Percentiles rank a stretch among this genome's conserved stretches.
phyloP scores from a whole-genome alignment of 257 asterid genomes.

The Ajuga chamaepitys region DNA sequence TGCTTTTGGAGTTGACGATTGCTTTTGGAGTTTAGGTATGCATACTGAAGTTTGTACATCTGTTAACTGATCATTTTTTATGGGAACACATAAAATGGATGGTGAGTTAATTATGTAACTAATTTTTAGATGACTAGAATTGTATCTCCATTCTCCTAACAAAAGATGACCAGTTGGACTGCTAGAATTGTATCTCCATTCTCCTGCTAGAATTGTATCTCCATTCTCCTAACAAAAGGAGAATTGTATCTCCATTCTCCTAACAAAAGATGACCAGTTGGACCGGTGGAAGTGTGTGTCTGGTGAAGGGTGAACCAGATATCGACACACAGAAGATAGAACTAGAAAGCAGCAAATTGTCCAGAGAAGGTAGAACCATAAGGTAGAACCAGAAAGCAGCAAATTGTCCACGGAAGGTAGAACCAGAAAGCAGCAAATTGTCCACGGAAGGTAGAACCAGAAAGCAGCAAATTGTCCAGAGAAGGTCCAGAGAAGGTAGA shows the following conservation, averaged over 20 bases:
- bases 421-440: too few relatives aligned
- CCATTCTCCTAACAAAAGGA: slow-evolving; percentile 76
- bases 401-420: too few relatives aligned
- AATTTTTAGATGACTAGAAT: slow-evolving; percentile 70
- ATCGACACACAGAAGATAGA: slow-evolving; percentile 77
- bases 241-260: slow-evolving; percentile 64
- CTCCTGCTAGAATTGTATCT: slow-evolving; percentile 53
- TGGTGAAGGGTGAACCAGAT: slow-evolving; percentile 86
- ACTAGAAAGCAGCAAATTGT: slow-evolving; percentile 69
- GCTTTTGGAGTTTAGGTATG: slow-evolving; percentile 83
- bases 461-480: too few relatives aligned
- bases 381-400: too few relatives aligned
- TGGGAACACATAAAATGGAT: neutral
- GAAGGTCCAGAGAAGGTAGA: too few relatives aligned
- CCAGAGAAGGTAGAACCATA: too few relatives aligned
- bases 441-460: too few relatives aligned
- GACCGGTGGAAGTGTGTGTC: slow-evolving; percentile 82
- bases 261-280: slow-evolving; percentile 79
- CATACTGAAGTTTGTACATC: neutral
- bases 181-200: slow-evolving; percentile 91
- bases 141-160: slow-evolving; percentile 64
- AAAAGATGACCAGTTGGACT: slow-evolving; percentile 77
- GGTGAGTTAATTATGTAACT: neutral
- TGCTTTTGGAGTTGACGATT: slow-evolving; percentile 70
- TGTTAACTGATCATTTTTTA: neutral